Percentiles rank a stretch among this genome's conserved stretches.
Evolutionary conservation across 176 grass and related monocot genomes (phyloP).

Genomic region (Aegilops longissima): DNA sequence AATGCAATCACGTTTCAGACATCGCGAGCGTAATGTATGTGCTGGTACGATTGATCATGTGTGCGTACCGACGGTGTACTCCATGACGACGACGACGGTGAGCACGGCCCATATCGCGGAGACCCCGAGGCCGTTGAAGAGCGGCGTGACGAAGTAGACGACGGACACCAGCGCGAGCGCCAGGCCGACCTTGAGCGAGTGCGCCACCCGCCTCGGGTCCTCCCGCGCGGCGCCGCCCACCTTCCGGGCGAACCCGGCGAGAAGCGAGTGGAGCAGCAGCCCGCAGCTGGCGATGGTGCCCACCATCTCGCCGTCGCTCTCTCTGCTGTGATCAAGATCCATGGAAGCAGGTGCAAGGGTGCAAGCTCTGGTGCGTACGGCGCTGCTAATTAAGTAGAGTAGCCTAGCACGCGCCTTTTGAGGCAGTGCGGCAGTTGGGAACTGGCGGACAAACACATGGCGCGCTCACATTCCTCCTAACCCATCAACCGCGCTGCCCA

Average conservation of each 20-base stretch:
- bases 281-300: background rate
- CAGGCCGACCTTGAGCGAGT: slow-evolving; percentile 80
- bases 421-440: background rate
- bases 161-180: slow-evolving; percentile 68
- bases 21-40: too few relatives aligned
- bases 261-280: background rate
- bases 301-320: background rate
- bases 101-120: slow-evolving; percentile 79
- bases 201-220: slow-evolving; percentile 66
- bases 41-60: too few relatives aligned
- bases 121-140: slow-evolving; percentile 52
- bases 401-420: background rate
- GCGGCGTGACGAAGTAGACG: slow-evolving; percentile 71
- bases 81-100: slow-evolving; percentile 88
- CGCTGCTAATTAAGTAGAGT: background rate
- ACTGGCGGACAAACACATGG: background rate
- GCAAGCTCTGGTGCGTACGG: background rate
- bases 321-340: slow-evolving; percentile 23
- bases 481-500: background rate
- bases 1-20: background rate
- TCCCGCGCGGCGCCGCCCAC: slow-evolving; percentile 49
- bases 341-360: background rate
- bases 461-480: background rate
- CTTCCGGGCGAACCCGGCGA: slow-evolving; percentile 37
- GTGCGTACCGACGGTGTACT: slow-evolving; percentile 69